A percentile compares a stretch with the other conserved stretches of the same genome.
Evolutionary conservation across 2,329 filamentous ascomycete genomes (phyloP).

Genomic region (Elsinoe batatas): DNA sequence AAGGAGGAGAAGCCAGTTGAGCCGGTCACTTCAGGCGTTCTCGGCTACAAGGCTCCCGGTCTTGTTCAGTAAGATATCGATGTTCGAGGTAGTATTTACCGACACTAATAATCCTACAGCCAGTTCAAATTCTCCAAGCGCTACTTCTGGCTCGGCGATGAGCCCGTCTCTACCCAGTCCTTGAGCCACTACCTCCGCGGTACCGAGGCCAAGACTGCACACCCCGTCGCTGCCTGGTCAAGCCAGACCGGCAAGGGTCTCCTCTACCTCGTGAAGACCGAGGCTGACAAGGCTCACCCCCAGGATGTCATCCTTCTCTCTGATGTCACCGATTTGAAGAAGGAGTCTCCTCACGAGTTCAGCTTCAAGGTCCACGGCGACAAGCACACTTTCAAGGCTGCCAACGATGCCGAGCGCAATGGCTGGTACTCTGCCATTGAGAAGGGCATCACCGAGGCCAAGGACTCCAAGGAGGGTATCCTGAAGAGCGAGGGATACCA

Average conservation of each 20-base stretch:
- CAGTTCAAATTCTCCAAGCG: slow-evolving; percentile 86
- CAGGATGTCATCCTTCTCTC: slow-evolving; percentile 71
- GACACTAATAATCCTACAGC: slow-evolving; percentile 39
- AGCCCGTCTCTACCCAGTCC: slow-evolving; percentile 61
- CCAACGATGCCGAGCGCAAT: slow-evolving; percentile 66
- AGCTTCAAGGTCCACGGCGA: slow-evolving; percentile 73
- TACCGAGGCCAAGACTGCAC: slow-evolving; percentile 73
- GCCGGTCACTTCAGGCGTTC: slow-evolving; percentile 70
- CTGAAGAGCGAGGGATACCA: slow-evolving; percentile 81
- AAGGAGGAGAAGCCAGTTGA: slow-evolving; percentile 43
- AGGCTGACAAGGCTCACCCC: slow-evolving; percentile 69
- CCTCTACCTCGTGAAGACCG: slow-evolving; percentile 79
- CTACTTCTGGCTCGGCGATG: slow-evolving; percentile 62
- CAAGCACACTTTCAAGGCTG: slow-evolving; percentile 90
- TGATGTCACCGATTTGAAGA: slow-evolving; percentile 61
- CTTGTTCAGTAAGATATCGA: slow-evolving; percentile 67
- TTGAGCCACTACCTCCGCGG: slow-evolving; percentile 70
- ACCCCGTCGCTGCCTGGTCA: slow-evolving; percentile 80
- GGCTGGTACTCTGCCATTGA: slow-evolving; percentile 84
- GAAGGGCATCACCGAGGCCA: slow-evolving; percentile 73
- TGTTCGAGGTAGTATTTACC: slow-evolving; percentile 13
- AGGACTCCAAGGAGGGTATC: slow-evolving; percentile 64
- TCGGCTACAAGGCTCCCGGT: slow-evolving; percentile 84
- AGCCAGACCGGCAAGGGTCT: slow-evolving; percentile 91
- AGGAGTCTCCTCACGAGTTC: slow-evolving; percentile 73